Evolutionary conservation across 495 filamentous ascomycete species (phyloP).

Genomic region (Hypoxylon subgilvum): DNA sequence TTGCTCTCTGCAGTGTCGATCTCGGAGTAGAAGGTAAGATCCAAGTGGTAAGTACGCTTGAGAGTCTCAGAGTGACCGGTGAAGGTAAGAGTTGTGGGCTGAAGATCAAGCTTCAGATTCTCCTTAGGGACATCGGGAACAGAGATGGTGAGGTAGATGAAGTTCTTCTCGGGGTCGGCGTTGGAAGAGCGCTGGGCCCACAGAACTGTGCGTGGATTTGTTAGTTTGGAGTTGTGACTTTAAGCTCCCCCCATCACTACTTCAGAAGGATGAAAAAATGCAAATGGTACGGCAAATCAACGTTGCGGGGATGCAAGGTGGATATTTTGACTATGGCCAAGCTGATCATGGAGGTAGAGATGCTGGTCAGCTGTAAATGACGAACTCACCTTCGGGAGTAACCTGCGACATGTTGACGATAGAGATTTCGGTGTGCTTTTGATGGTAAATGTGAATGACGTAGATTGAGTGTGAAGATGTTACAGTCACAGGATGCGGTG

Average conservation of each 20-base stretch:
- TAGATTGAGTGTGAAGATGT: neutral
- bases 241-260: too few relatives aligned
- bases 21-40: slow-evolving; percentile 88
- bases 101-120: slow-evolving; percentile 78
- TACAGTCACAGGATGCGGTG: too few relatives aligned
- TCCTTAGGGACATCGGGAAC: slow-evolving; percentile 75
- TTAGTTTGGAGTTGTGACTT: slow-evolving; percentile 24
- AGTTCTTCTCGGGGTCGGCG: slow-evolving; percentile 81
- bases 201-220: slow-evolving; percentile 65
- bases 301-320: too few relatives aligned
- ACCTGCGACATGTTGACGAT: slow-evolving; percentile 39
- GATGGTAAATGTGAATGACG: neutral
- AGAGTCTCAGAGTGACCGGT: slow-evolving; percentile 74
- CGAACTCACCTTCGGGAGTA: slow-evolving; percentile 41
- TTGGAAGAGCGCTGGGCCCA: slow-evolving; percentile 96
- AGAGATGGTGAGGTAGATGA: slow-evolving; percentile 88
- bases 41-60: slow-evolving; percentile 84
- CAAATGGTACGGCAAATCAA: neutral
- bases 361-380: neutral
- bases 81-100: slow-evolving; percentile 78
- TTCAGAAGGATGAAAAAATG: neutral
- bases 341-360: slow-evolving; percentile 1
- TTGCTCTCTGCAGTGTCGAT: slow-evolving; percentile 85
- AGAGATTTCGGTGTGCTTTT: neutral
- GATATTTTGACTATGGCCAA: neutral